Conservation (phyloP, 208 protist genomes). For the Acanthamoeba lenticulata region DNA sequence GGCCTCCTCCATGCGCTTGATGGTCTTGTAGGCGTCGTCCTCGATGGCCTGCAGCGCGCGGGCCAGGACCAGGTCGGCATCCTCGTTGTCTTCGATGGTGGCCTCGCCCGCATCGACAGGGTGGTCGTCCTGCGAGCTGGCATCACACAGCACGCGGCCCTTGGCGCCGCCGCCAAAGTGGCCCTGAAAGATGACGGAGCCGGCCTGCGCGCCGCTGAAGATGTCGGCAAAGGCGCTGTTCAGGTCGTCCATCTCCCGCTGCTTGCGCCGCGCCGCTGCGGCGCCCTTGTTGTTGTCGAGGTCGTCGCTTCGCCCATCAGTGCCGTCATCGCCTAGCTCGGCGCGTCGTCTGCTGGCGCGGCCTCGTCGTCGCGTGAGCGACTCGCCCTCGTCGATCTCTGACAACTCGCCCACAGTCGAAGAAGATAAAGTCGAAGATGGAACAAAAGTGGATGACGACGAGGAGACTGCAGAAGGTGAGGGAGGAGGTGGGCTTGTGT, state of each 20-base stretch:
- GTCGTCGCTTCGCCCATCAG: neutral
- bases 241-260: neutral
- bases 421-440: neutral
- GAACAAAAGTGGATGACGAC: neutral
- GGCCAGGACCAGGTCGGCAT: constrained; percentile 18
- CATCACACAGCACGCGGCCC: neutral
- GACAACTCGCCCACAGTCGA: neutral
- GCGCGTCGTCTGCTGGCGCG: too few relatives aligned
- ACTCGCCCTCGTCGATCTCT: neutral
- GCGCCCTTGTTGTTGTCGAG: neutral
- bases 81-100: neutral
- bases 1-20: constrained; percentile 39
- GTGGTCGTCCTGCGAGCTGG: neutral
- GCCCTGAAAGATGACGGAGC: constrained; percentile 21
- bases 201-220: constrained; percentile 22
- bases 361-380: too few relatives aligned
- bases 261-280: neutral
- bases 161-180: neutral
- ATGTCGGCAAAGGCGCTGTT: constrained; percentile 38
- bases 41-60: constrained; percentile 61
- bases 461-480: neutral
- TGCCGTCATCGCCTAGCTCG: neutral
- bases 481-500: neutral
- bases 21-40: constrained; percentile 25
- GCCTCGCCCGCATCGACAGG: neutral